Evolutionary conservation across 2,329 filamentous ascomycete genomes (phyloP).

Genomic region (Berkeleyomyces basicola): DNA sequence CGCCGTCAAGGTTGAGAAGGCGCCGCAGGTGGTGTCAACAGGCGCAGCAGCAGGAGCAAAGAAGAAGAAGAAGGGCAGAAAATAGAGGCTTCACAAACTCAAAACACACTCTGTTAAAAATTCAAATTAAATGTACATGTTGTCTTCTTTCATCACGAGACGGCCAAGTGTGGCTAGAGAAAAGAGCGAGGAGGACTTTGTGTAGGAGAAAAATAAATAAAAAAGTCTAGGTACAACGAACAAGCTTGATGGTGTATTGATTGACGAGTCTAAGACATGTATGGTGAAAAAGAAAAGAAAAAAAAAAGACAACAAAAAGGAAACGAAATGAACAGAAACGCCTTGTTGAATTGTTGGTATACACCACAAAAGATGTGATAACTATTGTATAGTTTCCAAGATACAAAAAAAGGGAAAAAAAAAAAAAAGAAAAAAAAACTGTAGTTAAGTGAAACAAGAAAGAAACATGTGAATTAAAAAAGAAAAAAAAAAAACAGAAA

Average conservation of each 20-base stretch:
- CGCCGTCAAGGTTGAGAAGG: conserved; percentile 47
- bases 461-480: background rate
- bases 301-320: background rate
- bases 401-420: background rate
- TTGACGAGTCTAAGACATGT: background rate
- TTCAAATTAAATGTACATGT: background rate
- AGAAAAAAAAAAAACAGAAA: background rate
- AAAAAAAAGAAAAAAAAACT: background rate
- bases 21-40: conserved; percentile 19
- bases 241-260: background rate
- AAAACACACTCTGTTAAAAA: too few relatives aligned
- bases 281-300: conserved; percentile 5
- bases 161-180: too few relatives aligned
- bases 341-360: background rate
- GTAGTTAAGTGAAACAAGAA: background rate
- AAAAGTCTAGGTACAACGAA: background rate
- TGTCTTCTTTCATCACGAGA: background rate
- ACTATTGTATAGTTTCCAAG: background rate
- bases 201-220: background rate
- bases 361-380: background rate
- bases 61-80: conserved; percentile 32
- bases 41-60: conserved; percentile 20
- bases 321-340: background rate
- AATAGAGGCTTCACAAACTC: conserved; percentile 21
- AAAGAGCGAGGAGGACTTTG: background rate